phyloP scores from a whole-genome alignment of 1,284 basidiomycete species.

The Trametes hirsuta region DNA sequence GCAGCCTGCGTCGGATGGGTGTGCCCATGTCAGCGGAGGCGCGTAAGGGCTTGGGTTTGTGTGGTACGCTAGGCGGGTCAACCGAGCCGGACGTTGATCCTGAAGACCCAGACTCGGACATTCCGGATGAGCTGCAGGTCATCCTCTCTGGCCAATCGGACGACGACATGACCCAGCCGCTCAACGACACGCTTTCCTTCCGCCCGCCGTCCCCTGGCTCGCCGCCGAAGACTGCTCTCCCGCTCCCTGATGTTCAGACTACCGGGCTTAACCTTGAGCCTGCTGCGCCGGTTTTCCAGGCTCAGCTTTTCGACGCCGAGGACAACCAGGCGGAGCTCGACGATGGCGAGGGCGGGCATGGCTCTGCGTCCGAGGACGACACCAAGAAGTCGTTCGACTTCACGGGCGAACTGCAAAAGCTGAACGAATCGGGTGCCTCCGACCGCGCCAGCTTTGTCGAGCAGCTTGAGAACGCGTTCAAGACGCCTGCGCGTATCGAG shows the following conservation, averaged over 20 bases:
- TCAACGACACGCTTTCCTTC: constrained; percentile 37
- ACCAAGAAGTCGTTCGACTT: constrained; percentile 87
- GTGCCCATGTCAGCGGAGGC: constrained; percentile 53
- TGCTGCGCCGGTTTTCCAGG: constrained; percentile 47
- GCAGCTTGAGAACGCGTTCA: constrained; percentile 78
- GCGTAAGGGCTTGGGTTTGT: constrained; percentile 59
- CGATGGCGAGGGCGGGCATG: constrained; percentile 35
- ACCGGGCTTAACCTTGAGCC: not conserved
- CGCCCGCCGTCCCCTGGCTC: constrained; percentile 45
- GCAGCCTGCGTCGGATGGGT: constrained; percentile 21
- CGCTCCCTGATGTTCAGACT: constrained; percentile 27
- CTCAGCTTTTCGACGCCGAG: constrained; percentile 48
- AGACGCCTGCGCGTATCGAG: constrained; percentile 69
- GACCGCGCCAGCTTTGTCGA: constrained; percentile 81
- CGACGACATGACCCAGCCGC: constrained; percentile 19
- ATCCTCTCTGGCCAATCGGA: constrained; percentile 59
- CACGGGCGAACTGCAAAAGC: constrained; percentile 73
- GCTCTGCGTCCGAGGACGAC: constrained; percentile 49
- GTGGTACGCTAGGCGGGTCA: constrained; percentile 64
- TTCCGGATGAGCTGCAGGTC: constrained; percentile 71
- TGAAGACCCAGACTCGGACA: constrained; percentile 72
- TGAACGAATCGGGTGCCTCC: constrained; percentile 70
- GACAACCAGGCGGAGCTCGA: constrained; percentile 51
- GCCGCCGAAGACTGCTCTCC: constrained; percentile 46
- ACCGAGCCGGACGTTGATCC: constrained; percentile 47